Evolutionary conservation across 1,284 basidiomycete species (phyloP), one percentile per base, ranked within the genome.

Genomic region (Sphagnurus paluster): DNA sequence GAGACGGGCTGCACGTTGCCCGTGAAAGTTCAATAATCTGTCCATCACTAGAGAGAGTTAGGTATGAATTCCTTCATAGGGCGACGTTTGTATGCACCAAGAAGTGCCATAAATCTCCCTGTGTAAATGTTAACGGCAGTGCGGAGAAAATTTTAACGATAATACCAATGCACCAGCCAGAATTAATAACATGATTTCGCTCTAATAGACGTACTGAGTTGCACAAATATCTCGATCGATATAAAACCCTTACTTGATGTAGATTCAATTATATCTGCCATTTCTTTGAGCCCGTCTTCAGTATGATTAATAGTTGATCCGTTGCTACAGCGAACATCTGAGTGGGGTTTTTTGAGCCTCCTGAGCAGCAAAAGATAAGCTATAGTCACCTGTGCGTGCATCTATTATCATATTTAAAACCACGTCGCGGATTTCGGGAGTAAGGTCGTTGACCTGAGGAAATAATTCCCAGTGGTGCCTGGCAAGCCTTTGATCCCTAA

Each of bases 1-100:
- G 6, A 81, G 66, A 1, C 83, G 77, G 0, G 75, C 77, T 20
- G 69, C 69, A 0, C 69, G 62, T 55, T 81, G 72, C 1, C 81
- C 83, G 17, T 80, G 59, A 50, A 72, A 76, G 50, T 84, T 70
- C 3, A 76, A 25, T 53, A 77, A 81, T 23, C 68, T 67, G 29
- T 74, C 65, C n/a, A 63, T 61, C 4, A 56, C 76, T 79, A 36
- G n/a, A n/a, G n/a, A 35, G 29, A 9, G n/a, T 13, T 33, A 23
- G 26, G 10, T 4, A 42, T n/a, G n/a, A 26, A 11, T 2, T 2
- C 6, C n/a, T 8, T 5, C 9, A 17, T 25, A 2, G 2, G 13
- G 30, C 3, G 20, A 26, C 16, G 8, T 20, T 10, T 16, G 7
- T 4, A 16, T 20, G 40, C 52, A 42, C 45, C 26, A n/a, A 46